A percentile compares a stretch with the other conserved stretches of the same genome.
phyloP scores from a whole-genome alignment of 768 basidiomycete species.

The Lactifluus echinatus region DNA sequence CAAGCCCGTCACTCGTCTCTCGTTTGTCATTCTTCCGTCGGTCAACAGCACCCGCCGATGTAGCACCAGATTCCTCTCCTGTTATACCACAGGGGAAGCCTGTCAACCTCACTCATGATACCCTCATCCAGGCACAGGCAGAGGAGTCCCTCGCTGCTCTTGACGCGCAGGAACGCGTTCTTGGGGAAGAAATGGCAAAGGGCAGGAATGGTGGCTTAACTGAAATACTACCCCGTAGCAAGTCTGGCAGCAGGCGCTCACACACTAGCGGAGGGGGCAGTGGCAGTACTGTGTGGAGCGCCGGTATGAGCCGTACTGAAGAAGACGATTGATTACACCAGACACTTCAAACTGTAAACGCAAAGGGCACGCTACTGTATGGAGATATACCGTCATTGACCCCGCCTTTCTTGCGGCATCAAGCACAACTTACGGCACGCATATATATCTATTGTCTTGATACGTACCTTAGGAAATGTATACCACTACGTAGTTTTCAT shows the following conservation, averaged over 20 bases:
- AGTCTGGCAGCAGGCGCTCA: conserved; percentile 47
- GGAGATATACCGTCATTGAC: conserved; percentile 10
- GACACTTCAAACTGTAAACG: background rate
- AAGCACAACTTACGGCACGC: conserved; percentile 7
- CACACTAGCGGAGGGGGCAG: conserved; percentile 55
- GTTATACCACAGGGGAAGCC: conserved; percentile 27
- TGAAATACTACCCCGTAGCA: conserved; percentile 49
- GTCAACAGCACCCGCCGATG: conserved; percentile 40
- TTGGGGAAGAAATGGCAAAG: conserved; percentile 68
- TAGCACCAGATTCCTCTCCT: conserved; percentile 41
- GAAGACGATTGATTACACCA: conserved; percentile 27
- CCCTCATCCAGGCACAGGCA: conserved; percentile 71
- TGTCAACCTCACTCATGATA: conserved; percentile 57
- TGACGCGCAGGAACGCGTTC: conserved; percentile 66
- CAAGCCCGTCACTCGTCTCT: conserved; percentile 28
- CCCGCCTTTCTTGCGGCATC: conserved; percentile 10
- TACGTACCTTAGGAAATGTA: conserved; percentile 14
- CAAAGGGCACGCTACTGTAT: background rate
- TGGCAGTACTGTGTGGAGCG: conserved; percentile 81
- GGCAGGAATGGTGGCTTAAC: conserved; percentile 72
- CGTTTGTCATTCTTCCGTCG: conserved; percentile 70
- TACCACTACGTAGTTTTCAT: conserved; percentile 16
- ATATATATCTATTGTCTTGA: conserved; percentile 3
- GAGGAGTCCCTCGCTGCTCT: conserved; percentile 67
- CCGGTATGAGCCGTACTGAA: conserved; percentile 62